A percentile compares a stretch with the other conserved stretches of the same genome.
Evolutionary conservation across 345 rosid species (phyloP).

Genomic region (Clausena lansium): DNA sequence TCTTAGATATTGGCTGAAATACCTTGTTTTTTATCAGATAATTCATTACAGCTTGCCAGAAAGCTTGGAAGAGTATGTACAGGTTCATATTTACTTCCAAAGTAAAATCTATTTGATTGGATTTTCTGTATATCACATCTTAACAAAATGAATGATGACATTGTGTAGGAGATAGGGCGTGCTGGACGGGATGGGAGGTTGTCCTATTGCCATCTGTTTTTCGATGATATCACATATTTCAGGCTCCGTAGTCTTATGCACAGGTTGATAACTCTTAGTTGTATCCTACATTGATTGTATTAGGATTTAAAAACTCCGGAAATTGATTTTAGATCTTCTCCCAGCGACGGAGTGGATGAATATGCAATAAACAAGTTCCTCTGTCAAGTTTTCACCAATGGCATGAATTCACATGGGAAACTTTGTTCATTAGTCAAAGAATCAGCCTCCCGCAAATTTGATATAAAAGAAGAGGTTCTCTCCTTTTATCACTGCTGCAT

Average conservation of each 20-base stretch:
- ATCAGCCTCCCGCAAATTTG: conserved; percentile 73
- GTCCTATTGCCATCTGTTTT: conserved; percentile 85
- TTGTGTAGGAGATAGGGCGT: conserved; percentile 82
- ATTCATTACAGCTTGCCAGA: conserved; percentile 94
- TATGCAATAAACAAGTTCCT: conserved; percentile 84
- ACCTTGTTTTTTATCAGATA: conserved; percentile 48
- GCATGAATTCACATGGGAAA: conserved; percentile 41
- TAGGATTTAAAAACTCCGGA: conserved; percentile 11
- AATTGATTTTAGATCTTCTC: conserved; percentile 22
- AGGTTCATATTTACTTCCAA: conserved; percentile 48
- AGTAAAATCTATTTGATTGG: conserved; percentile 8
- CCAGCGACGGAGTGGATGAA: conserved; percentile 97
- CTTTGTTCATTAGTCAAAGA: conserved; percentile 66
- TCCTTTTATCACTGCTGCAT: conserved; percentile 15
- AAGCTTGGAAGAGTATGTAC: conserved; percentile 98
- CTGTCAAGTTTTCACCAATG: conserved; percentile 55
- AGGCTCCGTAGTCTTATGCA: conserved; percentile 89
- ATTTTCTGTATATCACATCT: conserved; percentile 11
- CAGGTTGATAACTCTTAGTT: conserved; percentile 47
- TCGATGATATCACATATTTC: conserved; percentile 67
- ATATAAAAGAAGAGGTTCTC: conserved; percentile 91
- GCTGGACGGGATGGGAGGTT: conserved; percentile 93
- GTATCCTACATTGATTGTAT: background rate
- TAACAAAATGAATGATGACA: conserved; percentile 16
- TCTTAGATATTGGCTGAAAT: background rate